Conservation (phyloP, 352 stramenopile species). For the Thraustotheca clavata region DNA sequence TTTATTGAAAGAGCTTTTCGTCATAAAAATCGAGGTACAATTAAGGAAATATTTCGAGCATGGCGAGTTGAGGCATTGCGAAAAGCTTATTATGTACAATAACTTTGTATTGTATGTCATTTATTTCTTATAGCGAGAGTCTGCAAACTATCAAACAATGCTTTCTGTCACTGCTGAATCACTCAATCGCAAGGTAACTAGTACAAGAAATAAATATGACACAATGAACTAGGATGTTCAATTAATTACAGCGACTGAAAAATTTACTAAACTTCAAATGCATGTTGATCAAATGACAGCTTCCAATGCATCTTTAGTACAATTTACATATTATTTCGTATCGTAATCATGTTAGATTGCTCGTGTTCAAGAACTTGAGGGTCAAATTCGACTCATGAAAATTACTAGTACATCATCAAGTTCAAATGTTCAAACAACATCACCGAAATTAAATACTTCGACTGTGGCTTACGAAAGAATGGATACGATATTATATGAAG, state of each 20-base stretch:
- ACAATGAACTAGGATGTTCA: conserved; percentile 33
- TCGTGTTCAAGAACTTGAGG: conserved; percentile 55
- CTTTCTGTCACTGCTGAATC: conserved; percentile 63
- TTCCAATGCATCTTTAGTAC: conserved; percentile 56
- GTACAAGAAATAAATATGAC: neutral
- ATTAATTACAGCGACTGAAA: conserved; percentile 50
- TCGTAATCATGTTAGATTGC: neutral
- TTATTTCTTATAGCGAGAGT: conserved; percentile 34
- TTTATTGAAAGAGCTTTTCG: conserved; percentile 61
- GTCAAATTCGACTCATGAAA: conserved; percentile 12
- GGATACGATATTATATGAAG: conserved; percentile 31
- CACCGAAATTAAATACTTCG: neutral
- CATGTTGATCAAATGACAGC: conserved; percentile 75
- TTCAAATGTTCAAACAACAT: neutral
- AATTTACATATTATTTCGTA: neutral
- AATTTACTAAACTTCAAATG: conserved; percentile 57
- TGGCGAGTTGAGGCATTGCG: conserved; percentile 65
- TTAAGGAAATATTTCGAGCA: conserved; percentile 53
- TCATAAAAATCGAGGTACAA: conserved; percentile 37
- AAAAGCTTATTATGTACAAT: conserved; percentile 46
- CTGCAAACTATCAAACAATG: conserved; percentile 73
- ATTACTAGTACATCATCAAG: conserved; percentile 18
- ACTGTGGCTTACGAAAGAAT: conserved; percentile 34
- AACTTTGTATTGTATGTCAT: neutral
- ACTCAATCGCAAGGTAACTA: conserved; percentile 44